Evolutionary conservation across 345 rosid genomes (phyloP), one percentile per base, ranked within the genome.

Genomic region (Limnanthes douglasii): DNA sequence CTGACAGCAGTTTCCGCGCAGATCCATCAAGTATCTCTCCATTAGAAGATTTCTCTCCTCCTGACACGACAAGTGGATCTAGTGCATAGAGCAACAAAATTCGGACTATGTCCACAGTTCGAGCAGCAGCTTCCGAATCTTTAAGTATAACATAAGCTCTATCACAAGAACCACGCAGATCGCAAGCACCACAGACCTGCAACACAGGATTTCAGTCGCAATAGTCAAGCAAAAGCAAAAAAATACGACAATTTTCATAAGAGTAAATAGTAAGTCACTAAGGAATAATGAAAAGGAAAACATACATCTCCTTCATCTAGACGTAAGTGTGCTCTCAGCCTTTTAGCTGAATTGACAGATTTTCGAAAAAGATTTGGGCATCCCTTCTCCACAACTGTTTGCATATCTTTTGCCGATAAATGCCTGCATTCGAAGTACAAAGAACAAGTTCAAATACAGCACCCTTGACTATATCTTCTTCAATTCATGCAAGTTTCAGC

Each of bases 281-380:
- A 34, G n/a, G 15, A 11, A 19, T 11, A 5, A n/a, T 5, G 15
- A 21, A 37, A 39, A 19, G 12, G 9, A 5, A n/a, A 37, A 42
- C 81, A 50, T 72, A 88, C 96, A 55, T 84, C 92, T 47, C 68
- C 95, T 70, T 90, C 98, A 14, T 84, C 85, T 18, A 80, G 58
- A 15, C 37, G 41, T 43, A 60, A 53, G 40, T 60, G 47, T 41
- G 69, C 75, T 61, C 98, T 73, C 63, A 90, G 60, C 69, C 98
- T 77, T 58, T 90, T 90, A 0, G 84, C 62, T 0, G 98, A 90
- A 47, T 84, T 84, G 1, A 80, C 95, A 31, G 61, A 52, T 56
- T 84, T 84, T 8, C 94, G 65, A 5, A 72, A 45, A 53, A 77
- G 73, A 65, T 70, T 80, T 36, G 95, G 95, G 25, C 98, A 90